Percentiles rank a stretch among this genome's conserved stretches.
Evolutionary conservation across 2,329 filamentous ascomycete species (phyloP).

Genomic region (Fusarium sp.): DNA sequence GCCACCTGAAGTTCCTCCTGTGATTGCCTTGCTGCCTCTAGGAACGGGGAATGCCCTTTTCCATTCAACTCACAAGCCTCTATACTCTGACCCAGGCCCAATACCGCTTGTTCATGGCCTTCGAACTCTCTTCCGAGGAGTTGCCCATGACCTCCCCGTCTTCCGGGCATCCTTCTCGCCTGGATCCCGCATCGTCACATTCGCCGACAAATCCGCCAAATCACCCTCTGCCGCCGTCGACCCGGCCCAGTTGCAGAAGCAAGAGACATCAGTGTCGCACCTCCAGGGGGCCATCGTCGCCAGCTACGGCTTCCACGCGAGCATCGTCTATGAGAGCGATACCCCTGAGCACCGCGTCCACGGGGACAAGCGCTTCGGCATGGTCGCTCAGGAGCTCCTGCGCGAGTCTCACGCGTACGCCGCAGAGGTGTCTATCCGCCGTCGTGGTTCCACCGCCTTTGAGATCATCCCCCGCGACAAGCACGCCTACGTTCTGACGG

Average conservation of each 20-base stretch:
- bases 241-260: slow-evolving; percentile 37
- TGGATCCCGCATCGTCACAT: slow-evolving; percentile 63
- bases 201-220: slow-evolving; percentile 36
- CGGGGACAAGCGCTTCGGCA: slow-evolving; percentile 82
- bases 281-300: slow-evolving; percentile 85
- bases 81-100: slow-evolving; percentile 55
- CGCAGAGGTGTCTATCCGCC: slow-evolving; percentile 55
- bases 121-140: slow-evolving; percentile 70
- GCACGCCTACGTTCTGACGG: slow-evolving; percentile 82
- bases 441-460: slow-evolving; percentile 20
- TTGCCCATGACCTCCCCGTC: slow-evolving; percentile 65
- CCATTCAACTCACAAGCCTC: slow-evolving; percentile 70
- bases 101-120: slow-evolving; percentile 63
- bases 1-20: slow-evolving; percentile 47
- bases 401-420: slow-evolving; percentile 63
- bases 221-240: slow-evolving; percentile 2
- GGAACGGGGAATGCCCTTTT: slow-evolving; percentile 76
- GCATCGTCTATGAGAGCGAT: slow-evolving; percentile 91
- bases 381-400: slow-evolving; percentile 85
- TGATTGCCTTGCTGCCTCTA: slow-evolving; percentile 68
- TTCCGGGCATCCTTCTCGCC: slow-evolving; percentile 73
- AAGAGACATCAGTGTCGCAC: slow-evolving; percentile 50
- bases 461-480: slow-evolving; percentile 52
- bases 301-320: slow-evolving; percentile 91
- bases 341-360: slow-evolving; percentile 82